These are phyloP conservation scores for Straminergon stramineum DNA, from an alignment of 225 moss, liverwort and hornwort genomes.

Conservation along the genomic window DNA sequence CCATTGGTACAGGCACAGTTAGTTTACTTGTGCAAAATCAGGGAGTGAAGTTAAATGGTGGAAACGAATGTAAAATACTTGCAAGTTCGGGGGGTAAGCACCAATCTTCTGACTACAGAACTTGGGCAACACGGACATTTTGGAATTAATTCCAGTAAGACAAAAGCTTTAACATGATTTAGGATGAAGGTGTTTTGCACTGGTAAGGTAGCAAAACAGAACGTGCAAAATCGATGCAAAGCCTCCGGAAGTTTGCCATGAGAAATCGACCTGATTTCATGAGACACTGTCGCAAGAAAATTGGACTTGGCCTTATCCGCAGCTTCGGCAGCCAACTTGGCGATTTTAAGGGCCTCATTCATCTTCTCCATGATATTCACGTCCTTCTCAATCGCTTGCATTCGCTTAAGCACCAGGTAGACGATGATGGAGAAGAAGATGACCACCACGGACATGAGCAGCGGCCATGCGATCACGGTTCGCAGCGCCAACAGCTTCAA, in stretches of 20 bases:
- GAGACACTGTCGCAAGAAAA: slow-evolving; percentile 79
- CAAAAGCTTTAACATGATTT: background rate
- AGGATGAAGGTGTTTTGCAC: background rate
- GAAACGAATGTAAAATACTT: background rate
- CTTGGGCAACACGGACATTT: background rate
- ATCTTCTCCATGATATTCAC: slow-evolving; percentile 69
- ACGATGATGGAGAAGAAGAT: slow-evolving; percentile 56
- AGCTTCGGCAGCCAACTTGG: slow-evolving; percentile 71
- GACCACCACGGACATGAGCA: slow-evolving; percentile 66
- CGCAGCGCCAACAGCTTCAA: slow-evolving; percentile 38
- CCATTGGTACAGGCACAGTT: background rate
- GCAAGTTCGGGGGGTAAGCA: background rate
- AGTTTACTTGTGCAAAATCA: background rate
- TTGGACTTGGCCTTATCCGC: slow-evolving; percentile 83
- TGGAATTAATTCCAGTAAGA: background rate
- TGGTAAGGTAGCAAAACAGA: background rate
- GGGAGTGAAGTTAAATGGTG: background rate
- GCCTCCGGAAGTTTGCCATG: background rate
- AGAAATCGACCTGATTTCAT: slow-evolving; percentile 67
- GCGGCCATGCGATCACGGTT: slow-evolving; percentile 69
- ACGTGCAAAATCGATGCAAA: background rate
- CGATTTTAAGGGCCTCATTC: slow-evolving; percentile 59
- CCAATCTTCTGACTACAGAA: background rate
- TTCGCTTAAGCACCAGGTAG: slow-evolving; percentile 55
- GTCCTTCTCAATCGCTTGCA: slow-evolving; percentile 58